Base-by-base conservation (phyloP, 176 grass and related monocot genomes). In the Panicum miliaceum region DNA sequence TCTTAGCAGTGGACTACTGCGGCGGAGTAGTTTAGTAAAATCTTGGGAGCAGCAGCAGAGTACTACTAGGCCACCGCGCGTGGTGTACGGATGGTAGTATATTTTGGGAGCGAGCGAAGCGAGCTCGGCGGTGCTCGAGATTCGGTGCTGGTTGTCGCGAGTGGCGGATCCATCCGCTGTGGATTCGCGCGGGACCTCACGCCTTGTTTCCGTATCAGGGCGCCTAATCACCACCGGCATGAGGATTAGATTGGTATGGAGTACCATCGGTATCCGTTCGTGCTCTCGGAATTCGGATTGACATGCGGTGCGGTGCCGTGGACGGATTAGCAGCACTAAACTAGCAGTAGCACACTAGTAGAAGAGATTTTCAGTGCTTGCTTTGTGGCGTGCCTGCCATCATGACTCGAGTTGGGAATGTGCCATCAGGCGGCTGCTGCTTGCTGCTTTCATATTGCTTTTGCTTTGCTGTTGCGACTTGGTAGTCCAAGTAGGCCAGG, bases 271-370 rank as follows among this genome's bases (percentile, higher is more conserved):
- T n/a, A n/a, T n/a, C n/a, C n/a, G 6, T 27, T 40, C 12, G 3
- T 16, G n/a, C 2, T 5, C 16, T 46, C 13, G 58, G 56, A 78
- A 32, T 63, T 15, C 11, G 60, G 38, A 16, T 9, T 3, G 54
- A 43, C 80, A 71, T 71, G 79, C 79, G 16, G 54, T 71, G 79
- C 79, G 16, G 54, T 37, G 81, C 81, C 80, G 42, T 40, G 71
- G 26, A 27, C 40, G 71, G 26, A 63, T 62, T 64, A 51, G 41
- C 29, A 82, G n/a, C n/a, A n/a, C 57, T 75, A 38, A 75, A 22
- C 19, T 18, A 73, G 46, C 14, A 25, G 3, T n/a, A n/a, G n/a
- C n/a, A n/a, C 4, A 3, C 2, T 23, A 58, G n/a, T n/a, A n/a
- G n/a, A n/a, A n/a, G 9, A 43, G 3, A 43, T 23, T 22, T 40